Conservation (phyloP, 1,284 basidiomycete genomes). For the Ustilago crameri region DNA sequence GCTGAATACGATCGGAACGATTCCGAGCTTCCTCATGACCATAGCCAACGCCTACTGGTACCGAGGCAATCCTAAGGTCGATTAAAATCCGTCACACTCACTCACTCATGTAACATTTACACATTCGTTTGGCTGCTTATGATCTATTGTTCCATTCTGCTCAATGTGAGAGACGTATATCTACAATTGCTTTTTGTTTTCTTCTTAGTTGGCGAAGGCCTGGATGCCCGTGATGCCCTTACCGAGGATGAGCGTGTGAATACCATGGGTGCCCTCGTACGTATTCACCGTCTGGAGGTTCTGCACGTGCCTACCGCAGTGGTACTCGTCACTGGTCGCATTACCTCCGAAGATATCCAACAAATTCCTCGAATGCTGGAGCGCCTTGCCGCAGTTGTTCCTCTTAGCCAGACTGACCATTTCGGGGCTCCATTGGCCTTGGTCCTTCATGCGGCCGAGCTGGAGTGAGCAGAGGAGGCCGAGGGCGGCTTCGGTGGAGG, state of each 20-base stretch:
- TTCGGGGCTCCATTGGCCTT: slow-evolving; percentile 81
- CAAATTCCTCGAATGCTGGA: slow-evolving; percentile 50
- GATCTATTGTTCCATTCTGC: no score
- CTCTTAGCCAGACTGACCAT: slow-evolving; percentile 89
- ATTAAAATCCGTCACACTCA: slow-evolving; percentile 1
- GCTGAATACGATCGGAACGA: slow-evolving; percentile 33
- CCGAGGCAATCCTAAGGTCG: slow-evolving; percentile 37
- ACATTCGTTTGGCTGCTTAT: no score
- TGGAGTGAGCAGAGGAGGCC: slow-evolving; percentile 78
- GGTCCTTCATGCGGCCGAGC: slow-evolving; percentile 89
- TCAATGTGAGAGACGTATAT: no score
- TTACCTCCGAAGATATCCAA: slow-evolving; percentile 75
- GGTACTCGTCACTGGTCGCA: slow-evolving; percentile 68
- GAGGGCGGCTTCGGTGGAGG: slow-evolving; percentile 83
- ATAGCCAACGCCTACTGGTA: slow-evolving; percentile 23
- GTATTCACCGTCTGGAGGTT: slow-evolving; percentile 64
- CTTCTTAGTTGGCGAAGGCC: slow-evolving; percentile 75
- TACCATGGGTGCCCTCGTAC: slow-evolving; percentile 61
- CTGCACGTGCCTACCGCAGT: slow-evolving; percentile 48
- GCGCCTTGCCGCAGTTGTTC: slow-evolving; percentile 93
- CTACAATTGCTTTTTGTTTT: no score
- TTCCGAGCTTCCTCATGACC: slow-evolving; percentile 37
- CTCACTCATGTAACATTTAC: background rate
- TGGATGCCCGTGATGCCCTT: slow-evolving; percentile 88
- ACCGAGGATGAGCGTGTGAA: slow-evolving; percentile 79